Evolutionary conservation across 148 eudicot genomes (phyloP), one percentile per base, ranked within the genome.

Genomic region (Drosera capensis): DNA sequence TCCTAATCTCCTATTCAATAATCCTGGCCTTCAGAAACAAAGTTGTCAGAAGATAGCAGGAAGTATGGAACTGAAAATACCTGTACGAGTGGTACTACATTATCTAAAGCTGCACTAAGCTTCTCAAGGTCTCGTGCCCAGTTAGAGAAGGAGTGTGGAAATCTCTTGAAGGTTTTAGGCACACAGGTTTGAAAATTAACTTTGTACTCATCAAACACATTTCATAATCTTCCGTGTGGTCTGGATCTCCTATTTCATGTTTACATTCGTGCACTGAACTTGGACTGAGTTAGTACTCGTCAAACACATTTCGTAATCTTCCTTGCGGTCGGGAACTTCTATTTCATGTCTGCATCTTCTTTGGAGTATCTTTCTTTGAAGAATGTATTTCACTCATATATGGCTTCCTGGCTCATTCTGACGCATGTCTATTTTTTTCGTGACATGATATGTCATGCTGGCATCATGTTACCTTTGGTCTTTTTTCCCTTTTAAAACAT

Each of bases 131-230:
- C 97, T 51, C 87, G 83, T 48, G 87, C 84, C 56, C 81, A 72
- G 46, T 73, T 90, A 95, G 97, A 90, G 72, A 90, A 80, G 60
- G 97, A 90, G 54, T 85, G 68, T 22, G 97, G 84, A 52, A 90
- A 80, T 68, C 70, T 84, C 49, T 64, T 84, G 54, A 90, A 90
- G 71, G 79, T 95, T 54, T 55, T 90, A 39, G 97, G 97, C 25
- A 90, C 97, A 63, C 97, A 84, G 97, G 97, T 90, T 64, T 43
- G 71, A 43, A 46, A 34, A 7, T 34, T 34, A 34, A 34, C 38
- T n/a, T n/a, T n/a, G n/a, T n/a, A n/a, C n/a, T n/a, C n/a, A n/a
- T n/a, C n/a, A n/a, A n/a, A n/a, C n/a, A n/a, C n/a, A n/a, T n/a
- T n/a, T n/a, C n/a, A n/a, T n/a, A n/a, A n/a, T n/a, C n/a, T n/a